Percentiles rank a stretch among this genome's conserved stretches.
Evolutionary conservation across 176 grass and related monocot genomes (phyloP).

Genomic region (Aegilops speltoides): DNA sequence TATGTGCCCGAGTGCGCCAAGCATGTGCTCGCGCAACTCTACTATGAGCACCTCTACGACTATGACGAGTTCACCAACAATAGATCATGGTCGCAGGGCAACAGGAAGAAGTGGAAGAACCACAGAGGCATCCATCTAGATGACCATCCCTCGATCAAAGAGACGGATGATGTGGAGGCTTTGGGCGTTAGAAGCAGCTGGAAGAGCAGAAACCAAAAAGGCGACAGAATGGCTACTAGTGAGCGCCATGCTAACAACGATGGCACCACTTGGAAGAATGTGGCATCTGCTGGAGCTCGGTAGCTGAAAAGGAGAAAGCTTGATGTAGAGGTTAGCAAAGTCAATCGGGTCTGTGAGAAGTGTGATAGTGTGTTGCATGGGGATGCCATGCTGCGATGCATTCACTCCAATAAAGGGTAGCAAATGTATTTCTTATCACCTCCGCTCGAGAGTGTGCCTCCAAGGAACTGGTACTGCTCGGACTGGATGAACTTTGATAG

Average conservation of each 20-base stretch:
- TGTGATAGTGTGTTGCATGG: slow-evolving; percentile 81
- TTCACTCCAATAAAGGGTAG: slow-evolving; percentile 78
- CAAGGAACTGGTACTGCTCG: slow-evolving; percentile 81
- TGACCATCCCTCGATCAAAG: background rate
- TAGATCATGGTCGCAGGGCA: background rate
- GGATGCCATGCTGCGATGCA: slow-evolving; percentile 54
- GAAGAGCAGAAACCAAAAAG: slow-evolving; percentile 28
- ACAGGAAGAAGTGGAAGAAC: background rate
- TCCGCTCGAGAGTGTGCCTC: slow-evolving; percentile 53
- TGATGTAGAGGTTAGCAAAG: slow-evolving; percentile 12
- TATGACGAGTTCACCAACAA: too few relatives aligned
- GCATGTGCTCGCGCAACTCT: too few relatives aligned
- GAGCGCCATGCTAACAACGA: background rate
- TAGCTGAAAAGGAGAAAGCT: slow-evolving; percentile 40
- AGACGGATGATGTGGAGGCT: background rate
- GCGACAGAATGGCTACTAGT: background rate
- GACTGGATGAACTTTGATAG: slow-evolving; percentile 76
- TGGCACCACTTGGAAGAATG: background rate
- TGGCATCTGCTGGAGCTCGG: background rate
- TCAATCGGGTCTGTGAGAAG: slow-evolving; percentile 90
- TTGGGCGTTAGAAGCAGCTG: background rate
- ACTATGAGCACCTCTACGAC: too few relatives aligned
- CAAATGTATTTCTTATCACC: slow-evolving; percentile 80
- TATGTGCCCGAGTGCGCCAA: slow-evolving; percentile 42
- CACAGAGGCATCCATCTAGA: background rate